Percentiles rank a stretch among this genome's conserved stretches.
Conservation (phyloP, 2,329 filamentous ascomycete species). For the Clonostachys sp. region DNA sequence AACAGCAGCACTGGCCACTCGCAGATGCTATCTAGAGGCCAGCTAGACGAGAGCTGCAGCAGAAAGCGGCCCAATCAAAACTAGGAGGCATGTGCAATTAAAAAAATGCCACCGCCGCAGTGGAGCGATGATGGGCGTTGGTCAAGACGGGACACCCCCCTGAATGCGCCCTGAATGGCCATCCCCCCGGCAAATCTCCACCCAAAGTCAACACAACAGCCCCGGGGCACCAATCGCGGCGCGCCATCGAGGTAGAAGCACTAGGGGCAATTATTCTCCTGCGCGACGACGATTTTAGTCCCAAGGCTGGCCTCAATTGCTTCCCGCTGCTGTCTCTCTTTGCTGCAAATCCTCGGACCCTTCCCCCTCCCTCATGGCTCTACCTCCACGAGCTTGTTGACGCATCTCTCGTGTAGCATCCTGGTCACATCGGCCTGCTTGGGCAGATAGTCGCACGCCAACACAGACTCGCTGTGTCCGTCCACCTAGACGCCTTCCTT, state of each 20-base stretch:
- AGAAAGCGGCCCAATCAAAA: background rate
- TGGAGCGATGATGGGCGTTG: no score
- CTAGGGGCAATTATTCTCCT: background rate
- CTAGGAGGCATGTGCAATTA: no score
- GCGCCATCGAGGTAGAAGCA: background rate
- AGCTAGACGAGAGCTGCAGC: conserved; percentile 1
- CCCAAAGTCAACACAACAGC: background rate
- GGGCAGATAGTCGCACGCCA: conserved; percentile 1
- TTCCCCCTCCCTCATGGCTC: conserved; percentile 1
- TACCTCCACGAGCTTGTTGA: background rate
- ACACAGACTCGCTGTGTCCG: background rate
- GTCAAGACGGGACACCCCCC: background rate
- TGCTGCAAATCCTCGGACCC: conserved; percentile 2
- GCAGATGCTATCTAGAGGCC: background rate
- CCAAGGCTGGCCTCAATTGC: background rate
- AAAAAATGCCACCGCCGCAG: background rate
- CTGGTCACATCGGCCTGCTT: conserved; percentile 3
- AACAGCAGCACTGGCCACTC: background rate
- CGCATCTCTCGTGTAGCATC: conserved; percentile 8
- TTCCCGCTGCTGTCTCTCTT: no score
- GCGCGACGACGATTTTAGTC: background rate
- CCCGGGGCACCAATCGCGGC: no score
- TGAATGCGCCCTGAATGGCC: background rate
- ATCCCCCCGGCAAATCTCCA: background rate
- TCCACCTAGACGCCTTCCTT: background rate